Evolutionary conservation across 495 filamentous ascomycete genomes (phyloP).

Genomic region (Neohortaea acidophila): DNA sequence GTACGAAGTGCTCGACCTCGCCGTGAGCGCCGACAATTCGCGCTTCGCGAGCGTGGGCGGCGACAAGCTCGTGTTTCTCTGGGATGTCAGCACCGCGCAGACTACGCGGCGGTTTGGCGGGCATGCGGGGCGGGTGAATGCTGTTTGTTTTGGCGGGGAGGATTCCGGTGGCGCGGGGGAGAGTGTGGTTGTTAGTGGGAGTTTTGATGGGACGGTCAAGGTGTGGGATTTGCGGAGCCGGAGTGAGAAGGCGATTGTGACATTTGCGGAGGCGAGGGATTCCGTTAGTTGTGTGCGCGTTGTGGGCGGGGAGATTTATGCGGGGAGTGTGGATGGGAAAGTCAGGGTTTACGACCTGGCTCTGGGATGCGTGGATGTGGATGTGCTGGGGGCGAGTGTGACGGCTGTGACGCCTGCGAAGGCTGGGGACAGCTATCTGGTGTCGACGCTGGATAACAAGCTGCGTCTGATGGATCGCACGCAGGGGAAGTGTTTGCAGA

Average conservation of each 20-base stretch:
- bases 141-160: slow-evolving; percentile 58
- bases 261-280: slow-evolving; percentile 63
- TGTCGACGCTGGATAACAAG: slow-evolving; percentile 57
- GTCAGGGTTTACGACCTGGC: slow-evolving; percentile 77
- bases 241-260: slow-evolving; percentile 56
- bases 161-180: slow-evolving; percentile 60
- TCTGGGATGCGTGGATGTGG: slow-evolving; percentile 56
- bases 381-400: slow-evolving; percentile 44
- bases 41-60: slow-evolving; percentile 71
- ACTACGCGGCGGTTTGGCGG: slow-evolving; percentile 58
- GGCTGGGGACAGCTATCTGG: slow-evolving; percentile 60
- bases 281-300: slow-evolving; percentile 49
- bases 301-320: slow-evolving; percentile 40
- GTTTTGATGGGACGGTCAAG: slow-evolving; percentile 54
- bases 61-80: slow-evolving; percentile 77
- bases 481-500: slow-evolving; percentile 57
- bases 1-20: slow-evolving; percentile 73
- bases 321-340: slow-evolving; percentile 75
- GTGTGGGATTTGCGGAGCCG: slow-evolving; percentile 66
- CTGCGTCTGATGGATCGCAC: slow-evolving; percentile 68
- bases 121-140: slow-evolving; percentile 53
- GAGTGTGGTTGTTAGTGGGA: slow-evolving; percentile 48
- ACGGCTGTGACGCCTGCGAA: slow-evolving; percentile 56
- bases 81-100: slow-evolving; percentile 70
- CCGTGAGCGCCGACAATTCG: slow-evolving; percentile 60